phyloP scores from a whole-genome alignment of 129 eudicot species.

The Oenanthe sinensis region DNA sequence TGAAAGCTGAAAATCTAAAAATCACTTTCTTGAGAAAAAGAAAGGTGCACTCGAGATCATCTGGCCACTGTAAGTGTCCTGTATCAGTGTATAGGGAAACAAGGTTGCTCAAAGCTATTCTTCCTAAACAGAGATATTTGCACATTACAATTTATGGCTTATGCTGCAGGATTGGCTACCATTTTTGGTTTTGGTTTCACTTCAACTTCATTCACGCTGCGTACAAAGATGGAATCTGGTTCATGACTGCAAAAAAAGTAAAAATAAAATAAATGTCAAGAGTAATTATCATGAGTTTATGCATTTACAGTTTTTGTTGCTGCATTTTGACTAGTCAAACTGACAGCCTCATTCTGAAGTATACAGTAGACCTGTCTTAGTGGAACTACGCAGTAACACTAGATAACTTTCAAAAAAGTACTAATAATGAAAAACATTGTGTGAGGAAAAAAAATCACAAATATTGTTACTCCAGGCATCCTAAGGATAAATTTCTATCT shows the following conservation, averaged over 20 bases:
- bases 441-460: not conserved
- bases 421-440: not conserved
- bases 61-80: constrained; percentile 12
- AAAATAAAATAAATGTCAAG: not conserved
- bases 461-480: not conserved
- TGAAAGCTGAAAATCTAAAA: not conserved
- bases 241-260: constrained; percentile 60
- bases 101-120: constrained; percentile 3
- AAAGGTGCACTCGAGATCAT: not conserved
- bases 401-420: not conserved
- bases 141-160: constrained; percentile 33
- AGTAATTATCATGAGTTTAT: not conserved
- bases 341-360: not conserved
- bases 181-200: constrained; percentile 94
- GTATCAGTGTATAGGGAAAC: not conserved
- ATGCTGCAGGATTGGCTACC: constrained; percentile 55
- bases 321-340: not conserved
- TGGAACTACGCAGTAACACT: not conserved
- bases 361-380: not conserved
- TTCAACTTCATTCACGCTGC: constrained; percentile 43
- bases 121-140: not conserved
- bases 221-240: constrained; percentile 67
- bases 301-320: not conserved
- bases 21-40: not conserved
- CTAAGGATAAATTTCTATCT: not conserved